Percentiles rank a stretch among this genome's conserved stretches.
phyloP scores from a whole-genome alignment of 345 rosid species.

The Luvunga scandens region DNA sequence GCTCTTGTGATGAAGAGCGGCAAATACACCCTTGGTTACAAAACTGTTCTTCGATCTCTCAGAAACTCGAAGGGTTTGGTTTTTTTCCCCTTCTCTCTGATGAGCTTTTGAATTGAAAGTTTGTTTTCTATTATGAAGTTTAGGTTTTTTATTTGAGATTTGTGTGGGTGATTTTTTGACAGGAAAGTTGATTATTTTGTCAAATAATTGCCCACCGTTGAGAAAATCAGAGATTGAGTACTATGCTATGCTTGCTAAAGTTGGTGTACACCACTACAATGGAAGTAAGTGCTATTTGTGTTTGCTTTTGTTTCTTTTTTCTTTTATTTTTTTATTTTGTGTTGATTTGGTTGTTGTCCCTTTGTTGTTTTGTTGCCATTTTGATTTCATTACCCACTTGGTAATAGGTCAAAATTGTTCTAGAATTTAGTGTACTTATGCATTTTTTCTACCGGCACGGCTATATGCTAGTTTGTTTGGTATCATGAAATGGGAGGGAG shows the following conservation, averaged over 20 bases:
- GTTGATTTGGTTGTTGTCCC: not conserved
- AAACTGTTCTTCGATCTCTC: conserved; percentile 51
- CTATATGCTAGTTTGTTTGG: not conserved
- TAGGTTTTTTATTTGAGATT: not conserved
- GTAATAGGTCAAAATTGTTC: not conserved
- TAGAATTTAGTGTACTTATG: not conserved
- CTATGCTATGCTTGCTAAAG: conserved; percentile 76
- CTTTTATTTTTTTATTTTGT: not conserved
- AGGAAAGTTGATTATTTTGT: conserved; percentile 54
- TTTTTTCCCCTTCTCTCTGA: not conserved
- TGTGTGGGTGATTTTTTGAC: not conserved
- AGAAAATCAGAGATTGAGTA: conserved; percentile 83
- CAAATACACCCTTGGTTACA: conserved; percentile 48
- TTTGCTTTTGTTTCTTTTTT: not conserved
- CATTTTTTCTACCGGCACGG: not conserved
- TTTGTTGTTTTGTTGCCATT: too few species aligned
- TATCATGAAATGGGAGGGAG: not conserved
- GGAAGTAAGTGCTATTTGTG: conserved; percentile 50
- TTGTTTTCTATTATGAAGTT: not conserved
- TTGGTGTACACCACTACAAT: conserved; percentile 84
- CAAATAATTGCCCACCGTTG: conserved; percentile 73
- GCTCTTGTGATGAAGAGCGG: conserved; percentile 68
- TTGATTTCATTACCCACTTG: not conserved
- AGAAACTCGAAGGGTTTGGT: conserved; percentile 41
- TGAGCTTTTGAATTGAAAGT: not conserved